A percentile compares a stretch with the other conserved stretches of the same genome.
These are phyloP conservation scores for Hippophae tibetana DNA, from an alignment of 306 rosid species.

Conservation along the genomic window DNA sequence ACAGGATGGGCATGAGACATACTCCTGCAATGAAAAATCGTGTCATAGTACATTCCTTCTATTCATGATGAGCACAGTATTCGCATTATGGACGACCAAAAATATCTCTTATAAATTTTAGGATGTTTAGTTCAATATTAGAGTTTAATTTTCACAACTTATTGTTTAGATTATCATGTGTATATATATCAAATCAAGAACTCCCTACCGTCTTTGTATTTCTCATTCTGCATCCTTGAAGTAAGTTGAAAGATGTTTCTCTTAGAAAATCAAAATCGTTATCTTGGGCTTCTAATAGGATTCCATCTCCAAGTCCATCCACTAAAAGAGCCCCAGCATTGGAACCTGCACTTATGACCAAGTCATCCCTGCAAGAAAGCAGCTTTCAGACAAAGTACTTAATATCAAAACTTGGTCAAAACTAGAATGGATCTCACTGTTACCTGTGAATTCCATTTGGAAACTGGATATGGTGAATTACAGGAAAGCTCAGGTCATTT, in stretches of 20 bases:
- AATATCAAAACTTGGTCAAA: constrained; percentile 7
- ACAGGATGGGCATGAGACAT: constrained; percentile 96
- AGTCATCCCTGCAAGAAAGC: constrained; percentile 63
- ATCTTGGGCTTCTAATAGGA: constrained; percentile 75
- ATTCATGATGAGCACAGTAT: neutral
- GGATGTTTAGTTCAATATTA: too few species aligned
- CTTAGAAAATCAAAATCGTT: constrained; percentile 82
- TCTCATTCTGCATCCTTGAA: constrained; percentile 99
- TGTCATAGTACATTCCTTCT: neutral
- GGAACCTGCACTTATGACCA: constrained; percentile 87
- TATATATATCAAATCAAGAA: constrained; percentile 5
- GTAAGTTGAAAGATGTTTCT: constrained; percentile 89
- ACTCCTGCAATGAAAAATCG: constrained; percentile 54
- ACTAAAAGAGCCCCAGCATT: constrained; percentile 89
- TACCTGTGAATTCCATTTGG: constrained; percentile 84
- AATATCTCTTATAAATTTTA: too few species aligned
- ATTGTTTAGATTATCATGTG: too few species aligned
- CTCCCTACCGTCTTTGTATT: constrained; percentile 82
- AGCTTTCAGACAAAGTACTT: constrained; percentile 8
- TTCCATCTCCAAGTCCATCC: constrained; percentile 95
- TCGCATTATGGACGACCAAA: too few species aligned
- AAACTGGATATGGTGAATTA: constrained; percentile 88
- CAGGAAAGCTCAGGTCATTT: constrained; percentile 65
- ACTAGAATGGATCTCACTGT: neutral
- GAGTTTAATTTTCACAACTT: too few species aligned